A percentile compares a stretch with the other conserved stretches of the same genome.
Conservation (phyloP, 768 basidiomycete species). For the Flagelloscypha sp. region DNA sequence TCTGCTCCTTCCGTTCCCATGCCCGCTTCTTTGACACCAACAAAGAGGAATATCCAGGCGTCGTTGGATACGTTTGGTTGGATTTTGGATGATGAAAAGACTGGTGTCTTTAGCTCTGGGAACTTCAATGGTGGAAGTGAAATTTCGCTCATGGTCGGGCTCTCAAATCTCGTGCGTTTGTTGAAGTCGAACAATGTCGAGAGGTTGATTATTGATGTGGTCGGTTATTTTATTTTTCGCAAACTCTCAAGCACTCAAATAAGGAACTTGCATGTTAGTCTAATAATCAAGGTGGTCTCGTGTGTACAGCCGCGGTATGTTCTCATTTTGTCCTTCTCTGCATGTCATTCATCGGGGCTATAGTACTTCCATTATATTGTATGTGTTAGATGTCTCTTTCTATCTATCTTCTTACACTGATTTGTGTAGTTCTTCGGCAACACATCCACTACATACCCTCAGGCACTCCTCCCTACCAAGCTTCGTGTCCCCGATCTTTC, state of each 20-base stretch:
- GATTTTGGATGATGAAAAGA: slow-evolving; percentile 21
- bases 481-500: slow-evolving; percentile 23
- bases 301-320: slow-evolving; percentile 26
- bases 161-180: slow-evolving; percentile 21
- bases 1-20: slow-evolving; percentile 17
- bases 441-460: slow-evolving; percentile 21
- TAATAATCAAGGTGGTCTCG: slow-evolving; percentile 13
- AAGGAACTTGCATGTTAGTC: too few relatives aligned
- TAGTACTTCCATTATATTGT: too few relatives aligned
- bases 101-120: slow-evolving; percentile 26
- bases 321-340: too few relatives aligned
- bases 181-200: slow-evolving; percentile 21
- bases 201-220: slow-evolving; percentile 26
- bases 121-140: slow-evolving; percentile 22
- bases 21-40: slow-evolving; percentile 17
- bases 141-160: slow-evolving; percentile 14
- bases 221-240: too few relatives aligned
- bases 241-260: too few relatives aligned
- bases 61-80: slow-evolving; percentile 19
- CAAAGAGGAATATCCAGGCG: slow-evolving; percentile 15
- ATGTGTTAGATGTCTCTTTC: too few relatives aligned
- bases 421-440: slow-evolving; percentile 26
- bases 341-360: too few relatives aligned
- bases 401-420: too few relatives aligned
- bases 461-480: slow-evolving; percentile 26